These are phyloP conservation scores for Solanum commersonii DNA, from an alignment of 257 asterid species.

Conservation along the genomic window DNA sequence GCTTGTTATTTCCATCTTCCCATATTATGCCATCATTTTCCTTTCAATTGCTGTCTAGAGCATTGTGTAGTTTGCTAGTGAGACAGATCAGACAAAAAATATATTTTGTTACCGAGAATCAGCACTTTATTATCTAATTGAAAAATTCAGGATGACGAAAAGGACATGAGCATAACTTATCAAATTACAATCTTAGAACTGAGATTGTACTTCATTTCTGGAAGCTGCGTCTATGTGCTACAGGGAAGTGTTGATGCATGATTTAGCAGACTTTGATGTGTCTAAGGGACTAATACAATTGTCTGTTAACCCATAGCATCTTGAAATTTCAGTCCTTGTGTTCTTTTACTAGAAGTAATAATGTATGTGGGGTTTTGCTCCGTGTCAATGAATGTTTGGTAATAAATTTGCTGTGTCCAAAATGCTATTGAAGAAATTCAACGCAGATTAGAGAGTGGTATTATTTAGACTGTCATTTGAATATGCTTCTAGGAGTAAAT, in stretches of 20 bases:
- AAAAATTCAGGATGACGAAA: neutral
- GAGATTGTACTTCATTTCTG: neutral
- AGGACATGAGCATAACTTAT: neutral
- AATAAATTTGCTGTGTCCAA: neutral
- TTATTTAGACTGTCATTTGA: neutral
- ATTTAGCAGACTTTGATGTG: neutral
- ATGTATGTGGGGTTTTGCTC: neutral
- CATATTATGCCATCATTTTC: constrained; percentile 2
- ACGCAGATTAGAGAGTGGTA: neutral
- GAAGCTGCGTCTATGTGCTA: neutral
- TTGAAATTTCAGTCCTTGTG: neutral
- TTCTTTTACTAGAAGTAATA: neutral
- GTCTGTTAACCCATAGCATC: neutral
- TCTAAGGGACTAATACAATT: neutral
- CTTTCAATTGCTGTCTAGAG: neutral
- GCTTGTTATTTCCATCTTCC: neutral
- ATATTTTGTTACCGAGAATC: neutral
- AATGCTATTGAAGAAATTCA: neutral
- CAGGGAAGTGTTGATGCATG: neutral
- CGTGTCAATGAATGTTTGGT: neutral
- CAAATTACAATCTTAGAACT: neutral
- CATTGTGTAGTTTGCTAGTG: neutral
- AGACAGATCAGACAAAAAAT: neutral
- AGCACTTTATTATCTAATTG: neutral
- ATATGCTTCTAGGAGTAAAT: neutral